Evolutionary conservation across 1,284 basidiomycete species (phyloP).

Genomic region (Naganishia cerealis): DNA sequence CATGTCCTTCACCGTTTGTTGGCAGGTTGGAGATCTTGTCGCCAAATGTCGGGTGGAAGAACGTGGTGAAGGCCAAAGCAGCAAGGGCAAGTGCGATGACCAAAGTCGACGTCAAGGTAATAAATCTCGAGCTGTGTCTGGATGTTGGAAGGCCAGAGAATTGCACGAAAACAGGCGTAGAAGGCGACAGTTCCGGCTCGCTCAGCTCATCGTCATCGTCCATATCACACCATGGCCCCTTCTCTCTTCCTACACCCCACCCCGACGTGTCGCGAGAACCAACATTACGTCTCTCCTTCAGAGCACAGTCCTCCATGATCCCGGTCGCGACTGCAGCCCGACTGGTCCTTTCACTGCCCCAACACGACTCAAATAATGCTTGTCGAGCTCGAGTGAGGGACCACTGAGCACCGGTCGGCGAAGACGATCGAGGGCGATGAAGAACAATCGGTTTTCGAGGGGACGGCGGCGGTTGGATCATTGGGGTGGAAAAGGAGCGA

Average conservation of each 20-base stretch:
- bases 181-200: conserved; percentile 22
- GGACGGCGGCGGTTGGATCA: neutral
- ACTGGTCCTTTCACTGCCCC: neutral
- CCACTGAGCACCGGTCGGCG: neutral
- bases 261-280: neutral
- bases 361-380: conserved; percentile 7
- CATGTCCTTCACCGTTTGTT: conserved; percentile 1
- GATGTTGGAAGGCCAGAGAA: neutral
- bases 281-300: neutral
- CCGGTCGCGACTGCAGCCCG: conserved; percentile 6
- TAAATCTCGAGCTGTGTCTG: conserved; percentile 1
- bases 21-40: conserved; percentile 23
- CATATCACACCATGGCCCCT: neutral
- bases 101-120: conserved; percentile 24
- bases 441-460: conserved; percentile 1
- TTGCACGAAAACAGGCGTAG: conserved; percentile 11
- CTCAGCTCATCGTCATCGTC: conserved; percentile 10
- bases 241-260: neutral
- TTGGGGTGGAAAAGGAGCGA: conserved; percentile 6
- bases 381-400: conserved; percentile 9
- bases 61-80: conserved; percentile 20
- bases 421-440: conserved; percentile 12
- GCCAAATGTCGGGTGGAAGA: conserved; percentile 24
- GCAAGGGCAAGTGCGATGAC: conserved; percentile 22
- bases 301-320: neutral